phyloP scores from a whole-genome alignment of 1,284 basidiomycete genomes.

The Leccinum ponderosum region DNA sequence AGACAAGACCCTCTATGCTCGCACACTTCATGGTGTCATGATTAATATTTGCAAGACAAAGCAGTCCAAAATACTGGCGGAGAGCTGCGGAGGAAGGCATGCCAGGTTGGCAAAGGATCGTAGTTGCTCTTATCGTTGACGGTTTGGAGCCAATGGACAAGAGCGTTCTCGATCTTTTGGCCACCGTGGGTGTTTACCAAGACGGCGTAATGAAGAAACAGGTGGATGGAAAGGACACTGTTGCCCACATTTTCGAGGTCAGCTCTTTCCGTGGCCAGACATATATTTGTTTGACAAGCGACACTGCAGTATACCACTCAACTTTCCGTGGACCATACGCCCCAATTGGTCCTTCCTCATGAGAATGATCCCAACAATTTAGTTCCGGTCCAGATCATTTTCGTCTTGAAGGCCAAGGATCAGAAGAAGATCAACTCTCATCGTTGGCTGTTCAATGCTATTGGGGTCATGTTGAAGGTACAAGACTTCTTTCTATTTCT shows the following conservation, averaged over 20 bases:
- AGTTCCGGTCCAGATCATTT: slow-evolving; percentile 94
- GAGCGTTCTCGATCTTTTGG: slow-evolving; percentile 84
- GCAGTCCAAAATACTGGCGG: slow-evolving; percentile 90
- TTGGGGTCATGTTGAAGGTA: slow-evolving; percentile 81
- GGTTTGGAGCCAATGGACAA: slow-evolving; percentile 97
- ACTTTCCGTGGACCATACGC: slow-evolving; percentile 87
- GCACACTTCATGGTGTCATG: slow-evolving; percentile 95
- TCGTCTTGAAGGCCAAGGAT: slow-evolving; percentile 95
- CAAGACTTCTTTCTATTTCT: not conserved
- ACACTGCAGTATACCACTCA: slow-evolving; percentile 79
- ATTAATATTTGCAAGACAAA: slow-evolving; percentile 95
- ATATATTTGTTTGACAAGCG: slow-evolving; percentile 7
- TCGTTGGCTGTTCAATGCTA: slow-evolving; percentile 97
- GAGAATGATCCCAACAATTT: slow-evolving; percentile 88
- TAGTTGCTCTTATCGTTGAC: slow-evolving; percentile 91
- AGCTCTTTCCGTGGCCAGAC: slow-evolving; percentile 12
- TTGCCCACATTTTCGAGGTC: slow-evolving; percentile 90
- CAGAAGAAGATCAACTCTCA: slow-evolving; percentile 98
- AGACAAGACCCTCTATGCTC: slow-evolving; percentile 92
- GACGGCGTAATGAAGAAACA: slow-evolving; percentile 97
- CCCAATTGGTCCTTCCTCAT: slow-evolving; percentile 88
- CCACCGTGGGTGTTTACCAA: slow-evolving; percentile 89
- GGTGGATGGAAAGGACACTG: slow-evolving; percentile 90
- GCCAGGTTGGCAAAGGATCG: slow-evolving; percentile 92
- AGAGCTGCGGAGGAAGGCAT: slow-evolving; percentile 82